A percentile compares a stretch with the other conserved stretches of the same genome.
These are phyloP conservation scores for Trametes villosa DNA, from an alignment of 768 basidiomycete species.

Conservation along the genomic window DNA sequence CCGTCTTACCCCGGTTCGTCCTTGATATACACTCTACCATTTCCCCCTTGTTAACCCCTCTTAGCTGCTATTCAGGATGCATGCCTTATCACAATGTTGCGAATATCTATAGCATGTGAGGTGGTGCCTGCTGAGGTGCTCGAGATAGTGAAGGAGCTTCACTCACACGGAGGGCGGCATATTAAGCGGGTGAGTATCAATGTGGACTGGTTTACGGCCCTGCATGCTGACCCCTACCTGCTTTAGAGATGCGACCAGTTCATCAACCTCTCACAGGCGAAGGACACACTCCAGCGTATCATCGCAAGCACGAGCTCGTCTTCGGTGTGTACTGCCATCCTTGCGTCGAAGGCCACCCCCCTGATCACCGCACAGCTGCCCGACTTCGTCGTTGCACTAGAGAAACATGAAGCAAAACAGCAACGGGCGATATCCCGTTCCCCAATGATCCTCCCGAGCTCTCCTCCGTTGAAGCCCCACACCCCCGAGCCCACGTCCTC, in stretches of 20 bases:
- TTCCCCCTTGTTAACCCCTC: background rate
- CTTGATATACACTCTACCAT: background rate
- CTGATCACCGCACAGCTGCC: conserved; percentile 56
- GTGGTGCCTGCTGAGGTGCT: conserved; percentile 52
- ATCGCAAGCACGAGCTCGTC: conserved; percentile 53
- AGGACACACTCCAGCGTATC: conserved; percentile 49
- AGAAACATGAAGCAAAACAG: conserved; percentile 29
- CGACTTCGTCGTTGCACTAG: conserved; percentile 63
- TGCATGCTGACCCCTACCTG: background rate
- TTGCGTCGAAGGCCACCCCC: background rate
- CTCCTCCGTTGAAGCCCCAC: conserved; percentile 13
- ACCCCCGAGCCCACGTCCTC: conserved; percentile 27
- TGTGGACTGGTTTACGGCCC: conserved; percentile 1
- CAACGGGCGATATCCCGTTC: conserved; percentile 1
- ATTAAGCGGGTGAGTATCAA: conserved; percentile 54
- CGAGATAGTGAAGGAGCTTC: conserved; percentile 46
- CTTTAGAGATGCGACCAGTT: conserved; percentile 75
- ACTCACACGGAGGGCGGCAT: conserved; percentile 51
- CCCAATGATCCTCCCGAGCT: conserved; percentile 4
- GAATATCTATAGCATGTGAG: conserved; percentile 62
- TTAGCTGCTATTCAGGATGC: conserved; percentile 76
- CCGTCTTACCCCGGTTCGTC: conserved; percentile 48
- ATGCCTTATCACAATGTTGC: conserved; percentile 71
- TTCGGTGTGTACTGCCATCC: conserved; percentile 48
- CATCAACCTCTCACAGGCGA: conserved; percentile 49